Evolutionary conservation across 2,329 filamentous ascomycete genomes (phyloP).

Genomic region (Ceratocystis eucalypticola): DNA sequence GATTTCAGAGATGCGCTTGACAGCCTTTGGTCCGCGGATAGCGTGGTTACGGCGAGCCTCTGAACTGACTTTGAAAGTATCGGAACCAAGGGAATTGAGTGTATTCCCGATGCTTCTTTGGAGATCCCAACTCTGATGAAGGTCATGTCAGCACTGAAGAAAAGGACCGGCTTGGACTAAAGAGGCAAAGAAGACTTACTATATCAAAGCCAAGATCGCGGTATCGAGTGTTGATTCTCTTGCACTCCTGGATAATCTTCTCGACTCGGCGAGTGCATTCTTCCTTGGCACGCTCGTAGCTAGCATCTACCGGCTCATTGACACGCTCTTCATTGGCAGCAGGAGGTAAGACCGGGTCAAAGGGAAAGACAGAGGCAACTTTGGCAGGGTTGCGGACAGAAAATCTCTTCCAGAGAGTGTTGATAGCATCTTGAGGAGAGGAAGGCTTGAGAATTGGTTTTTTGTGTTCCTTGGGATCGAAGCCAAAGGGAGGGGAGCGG

Average conservation of each 20-base stretch:
- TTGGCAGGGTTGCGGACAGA: constrained; percentile 48
- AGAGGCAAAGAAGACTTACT: constrained; percentile 31
- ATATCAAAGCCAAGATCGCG: constrained; percentile 50
- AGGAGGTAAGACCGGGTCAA: constrained; percentile 43
- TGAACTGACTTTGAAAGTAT: constrained; percentile 37
- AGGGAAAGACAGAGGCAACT: constrained; percentile 51
- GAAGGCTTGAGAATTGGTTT: constrained; percentile 46
- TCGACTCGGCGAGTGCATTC: constrained; percentile 49
- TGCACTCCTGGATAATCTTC: constrained; percentile 52
- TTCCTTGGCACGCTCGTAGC: constrained; percentile 50
- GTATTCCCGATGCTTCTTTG: constrained; percentile 48
- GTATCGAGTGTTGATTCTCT: constrained; percentile 66
- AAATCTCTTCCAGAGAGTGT: constrained; percentile 52
- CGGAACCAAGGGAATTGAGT: constrained; percentile 39
- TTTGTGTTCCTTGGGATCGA: constrained; percentile 30
- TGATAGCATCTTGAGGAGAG: constrained; percentile 51
- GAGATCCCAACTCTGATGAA: constrained; percentile 49
- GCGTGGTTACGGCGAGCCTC: constrained; percentile 25
- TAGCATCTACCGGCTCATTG: constrained; percentile 46
- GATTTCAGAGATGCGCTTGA: constrained; percentile 62
- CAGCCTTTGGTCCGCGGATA: constrained; percentile 51
- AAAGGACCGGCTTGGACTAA: constrained; percentile 23
- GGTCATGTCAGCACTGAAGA: background rate
- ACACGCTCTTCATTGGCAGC: constrained; percentile 35
- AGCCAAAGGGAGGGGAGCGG: constrained; percentile 25